Evolutionary conservation across 2,329 filamentous ascomycete species (phyloP), one percentile per base, ranked within the genome.

Genomic region (Diaporthe vexans): DNA sequence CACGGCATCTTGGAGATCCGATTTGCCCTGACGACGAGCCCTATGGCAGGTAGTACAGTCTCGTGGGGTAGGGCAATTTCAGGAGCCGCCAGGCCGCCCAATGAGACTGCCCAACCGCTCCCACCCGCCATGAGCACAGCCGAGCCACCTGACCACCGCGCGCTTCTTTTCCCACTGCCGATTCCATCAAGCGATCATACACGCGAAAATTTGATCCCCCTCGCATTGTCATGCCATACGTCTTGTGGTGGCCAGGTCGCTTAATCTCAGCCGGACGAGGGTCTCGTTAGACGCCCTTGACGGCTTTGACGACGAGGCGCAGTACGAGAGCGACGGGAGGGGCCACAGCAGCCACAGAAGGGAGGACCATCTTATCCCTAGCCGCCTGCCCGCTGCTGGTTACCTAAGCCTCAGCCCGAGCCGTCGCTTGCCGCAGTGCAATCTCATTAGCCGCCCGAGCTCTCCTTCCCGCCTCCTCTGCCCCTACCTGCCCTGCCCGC

Each of bases 71-170:
- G 63, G 40, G 63, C 65, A 63, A 67, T 65, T 61, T 67, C 57
- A 70, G 61, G 69, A 75, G 73, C 73, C 75, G 75, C 75, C 75
- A 57, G 65, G 37, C 56, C 11, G 51, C 57, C 75, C 75, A 76
- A 76, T 76, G 51, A 71, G 70, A 46, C 51, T 8, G 33, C 56
- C 13, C 24, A 43, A 43, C 33, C 24, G 56, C 71, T 48, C 48
- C 63, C 56, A 43, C 46, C 37, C 26, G 1, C 17, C 48, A 21
- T 19, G 48, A 21, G 21, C 63, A 68, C 48, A 54, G 63, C 63
- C 63, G 63, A 68, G 48, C 63, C 63, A 68, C 13, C 40, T 56
- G 35, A 74, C 35, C 71, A 59, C 13, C 54, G 56, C 63, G 72
- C 72, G 72, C 72, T 70, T 73, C 43, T 70, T 52, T 57, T 24